phyloP scores from a whole-genome alignment of 176 grass and related monocot species.

The Eleusine indica region DNA sequence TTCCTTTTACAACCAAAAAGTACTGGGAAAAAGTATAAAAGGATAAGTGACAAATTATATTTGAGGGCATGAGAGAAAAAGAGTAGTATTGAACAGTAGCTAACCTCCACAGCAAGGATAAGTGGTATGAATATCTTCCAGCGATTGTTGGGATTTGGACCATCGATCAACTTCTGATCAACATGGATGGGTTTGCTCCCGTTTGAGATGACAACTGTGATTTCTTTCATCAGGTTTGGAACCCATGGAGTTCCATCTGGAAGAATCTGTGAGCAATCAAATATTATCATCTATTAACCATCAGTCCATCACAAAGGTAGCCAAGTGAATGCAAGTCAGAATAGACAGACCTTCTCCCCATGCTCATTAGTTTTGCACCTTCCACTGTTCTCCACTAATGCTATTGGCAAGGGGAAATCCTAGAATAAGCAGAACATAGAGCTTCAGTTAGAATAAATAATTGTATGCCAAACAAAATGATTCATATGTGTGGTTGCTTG shows the following conservation, averaged over 20 bases:
- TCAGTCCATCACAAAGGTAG: not conserved
- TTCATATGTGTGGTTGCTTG: not conserved
- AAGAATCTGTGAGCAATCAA: conserved; percentile 60
- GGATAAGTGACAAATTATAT: conserved; percentile 1
- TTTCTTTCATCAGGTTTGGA: conserved; percentile 85
- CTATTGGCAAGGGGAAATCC: conserved; percentile 71
- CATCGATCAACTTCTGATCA: conserved; percentile 94
- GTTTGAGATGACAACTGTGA: conserved; percentile 77
- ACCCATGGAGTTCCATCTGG: conserved; percentile 86
- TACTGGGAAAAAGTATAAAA: conserved; percentile 59
- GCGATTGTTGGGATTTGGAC: conserved; percentile 81
- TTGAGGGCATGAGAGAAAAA: not conserved
- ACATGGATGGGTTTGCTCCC: conserved; percentile 74
- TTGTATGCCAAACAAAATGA: not conserved
- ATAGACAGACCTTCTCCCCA: conserved; percentile 75
- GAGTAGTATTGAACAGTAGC: not conserved
- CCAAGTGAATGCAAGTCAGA: conserved; percentile 20
- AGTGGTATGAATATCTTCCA: conserved; percentile 88
- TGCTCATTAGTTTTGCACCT: conserved; percentile 90
- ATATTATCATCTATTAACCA: conserved; percentile 23
- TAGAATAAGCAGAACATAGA: conserved; percentile 37
- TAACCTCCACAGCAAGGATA: conserved; percentile 76
- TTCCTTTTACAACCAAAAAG: conserved; percentile 76
- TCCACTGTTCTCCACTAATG: conserved; percentile 90
- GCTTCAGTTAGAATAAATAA: conserved; percentile 30